Conservation (phyloP, 176 grass and related monocot genomes). For the Carex parvula region DNA sequence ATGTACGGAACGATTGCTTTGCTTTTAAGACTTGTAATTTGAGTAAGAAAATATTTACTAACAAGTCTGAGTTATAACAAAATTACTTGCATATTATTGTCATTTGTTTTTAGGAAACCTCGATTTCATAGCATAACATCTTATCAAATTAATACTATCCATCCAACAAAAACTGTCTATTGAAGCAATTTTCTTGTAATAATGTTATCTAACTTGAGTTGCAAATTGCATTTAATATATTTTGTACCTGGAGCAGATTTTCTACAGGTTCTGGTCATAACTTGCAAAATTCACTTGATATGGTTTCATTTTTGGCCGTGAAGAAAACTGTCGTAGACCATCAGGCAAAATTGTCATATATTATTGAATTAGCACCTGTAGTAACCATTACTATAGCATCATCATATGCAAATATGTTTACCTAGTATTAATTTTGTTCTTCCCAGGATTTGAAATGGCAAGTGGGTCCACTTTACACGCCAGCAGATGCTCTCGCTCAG, state of each 20-base stretch:
- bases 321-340: neutral
- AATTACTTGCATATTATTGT: too few species aligned
- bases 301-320: neutral
- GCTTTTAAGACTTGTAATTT: too few species aligned
- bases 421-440: neutral
- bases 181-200: neutral
- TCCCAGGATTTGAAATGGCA: constrained; percentile 80
- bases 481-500: constrained; percentile 83
- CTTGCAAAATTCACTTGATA: neutral
- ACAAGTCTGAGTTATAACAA: too few species aligned
- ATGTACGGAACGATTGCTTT: too few species aligned
- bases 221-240: neutral
- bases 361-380: neutral
- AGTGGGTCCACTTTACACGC: constrained; percentile 71
- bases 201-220: neutral
- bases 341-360: neutral
- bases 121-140: too few species aligned
- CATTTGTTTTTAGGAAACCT: too few species aligned
- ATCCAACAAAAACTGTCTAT: neutral
- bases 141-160: neutral
- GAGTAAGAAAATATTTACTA: too few species aligned
- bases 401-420: neutral
- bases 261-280: neutral
- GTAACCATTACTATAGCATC: neutral
- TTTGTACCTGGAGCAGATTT: neutral